Percentiles rank a stretch among this genome's conserved stretches.
phyloP scores from a whole-genome alignment of 345 rosid genomes.

The Eucalyptus melliodora region DNA sequence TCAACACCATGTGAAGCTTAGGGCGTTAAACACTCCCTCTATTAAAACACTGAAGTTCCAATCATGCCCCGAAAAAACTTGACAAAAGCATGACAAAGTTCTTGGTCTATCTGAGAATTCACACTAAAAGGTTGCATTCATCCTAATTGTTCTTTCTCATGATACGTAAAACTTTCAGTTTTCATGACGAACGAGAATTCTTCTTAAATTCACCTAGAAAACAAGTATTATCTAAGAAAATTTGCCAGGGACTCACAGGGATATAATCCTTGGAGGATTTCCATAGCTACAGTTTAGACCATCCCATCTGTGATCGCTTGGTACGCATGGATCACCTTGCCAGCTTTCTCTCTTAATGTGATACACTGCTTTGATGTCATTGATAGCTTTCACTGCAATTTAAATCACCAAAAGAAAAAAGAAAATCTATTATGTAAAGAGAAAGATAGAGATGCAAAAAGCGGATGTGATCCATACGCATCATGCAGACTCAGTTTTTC shows the following conservation, averaged over 20 bases:
- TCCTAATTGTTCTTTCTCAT: not conserved
- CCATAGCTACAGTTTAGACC: not conserved
- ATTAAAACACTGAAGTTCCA: not conserved
- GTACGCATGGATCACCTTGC: not conserved
- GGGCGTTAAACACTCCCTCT: not conserved
- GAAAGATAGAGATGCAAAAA: no score
- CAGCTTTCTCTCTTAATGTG: not conserved
- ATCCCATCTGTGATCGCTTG: not conserved
- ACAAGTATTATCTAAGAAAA: not conserved
- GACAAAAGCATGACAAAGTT: not conserved
- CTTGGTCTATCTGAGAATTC: not conserved
- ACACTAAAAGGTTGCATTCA: not conserved
- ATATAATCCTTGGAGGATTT: not conserved
- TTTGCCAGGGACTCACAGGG: not conserved
- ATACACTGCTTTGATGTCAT: not conserved
- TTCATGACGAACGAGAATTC: not conserved
- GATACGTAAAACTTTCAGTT: not conserved
- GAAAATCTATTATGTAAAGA: no score
- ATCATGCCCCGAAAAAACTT: not conserved
- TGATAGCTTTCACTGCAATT: conserved; percentile 7
- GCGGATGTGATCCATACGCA: no score
- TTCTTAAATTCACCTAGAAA: no score
- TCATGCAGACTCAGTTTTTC: no score
- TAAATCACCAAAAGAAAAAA: no score
- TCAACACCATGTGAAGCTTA: not conserved